Percentiles rank a stretch among this genome's conserved stretches.
These are phyloP conservation scores for Aspergillus sp. DNA, from an alignment of 2,329 filamentous ascomycete genomes.

Conservation along the genomic window DNA sequence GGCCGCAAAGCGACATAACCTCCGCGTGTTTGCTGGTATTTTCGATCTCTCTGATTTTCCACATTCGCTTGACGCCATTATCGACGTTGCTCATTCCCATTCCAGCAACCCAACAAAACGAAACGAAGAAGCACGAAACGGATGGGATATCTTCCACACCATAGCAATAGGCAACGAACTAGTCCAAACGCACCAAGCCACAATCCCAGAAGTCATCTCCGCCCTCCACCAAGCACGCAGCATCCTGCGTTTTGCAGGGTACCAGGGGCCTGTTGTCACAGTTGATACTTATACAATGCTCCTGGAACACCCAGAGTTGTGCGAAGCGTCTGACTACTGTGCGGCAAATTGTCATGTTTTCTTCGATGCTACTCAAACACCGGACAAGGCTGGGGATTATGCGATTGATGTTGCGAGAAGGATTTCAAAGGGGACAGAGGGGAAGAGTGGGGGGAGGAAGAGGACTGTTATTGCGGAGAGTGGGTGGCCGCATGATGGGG, in stretches of 20 bases:
- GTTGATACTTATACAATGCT: slow-evolving; percentile 71
- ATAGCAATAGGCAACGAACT: slow-evolving; percentile 76
- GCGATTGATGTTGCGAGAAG: slow-evolving; percentile 50
- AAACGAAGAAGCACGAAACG: slow-evolving; percentile 25
- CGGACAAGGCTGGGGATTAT: slow-evolving; percentile 60
- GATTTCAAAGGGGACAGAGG: slow-evolving; percentile 42
- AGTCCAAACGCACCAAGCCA: slow-evolving; percentile 57
- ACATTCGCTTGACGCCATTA: slow-evolving; percentile 55
- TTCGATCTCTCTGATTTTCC: slow-evolving; percentile 56
- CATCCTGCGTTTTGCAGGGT: slow-evolving; percentile 57
- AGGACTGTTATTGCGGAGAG: slow-evolving; percentile 70
- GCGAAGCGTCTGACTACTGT: slow-evolving; percentile 67
- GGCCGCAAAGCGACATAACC: slow-evolving; percentile 56
- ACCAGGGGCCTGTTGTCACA: slow-evolving; percentile 65
- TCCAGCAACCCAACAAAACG: background rate
- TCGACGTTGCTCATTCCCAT: slow-evolving; percentile 44
- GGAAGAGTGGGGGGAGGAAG: slow-evolving; percentile 35
- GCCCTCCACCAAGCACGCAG: slow-evolving; percentile 54
- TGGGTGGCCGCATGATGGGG: slow-evolving; percentile 71
- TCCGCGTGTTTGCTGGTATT: slow-evolving; percentile 69
- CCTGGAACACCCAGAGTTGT: slow-evolving; percentile 61
- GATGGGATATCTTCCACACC: slow-evolving; percentile 65
- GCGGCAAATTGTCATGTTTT: slow-evolving; percentile 79
- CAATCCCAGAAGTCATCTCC: slow-evolving; percentile 47
- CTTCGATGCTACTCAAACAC: slow-evolving; percentile 61